A percentile compares a stretch with the other conserved stretches of the same genome.
These are phyloP conservation scores for Globisporangium yorkense DNA, from an alignment of 352 stramenopile species.

Conservation along the genomic window DNA sequence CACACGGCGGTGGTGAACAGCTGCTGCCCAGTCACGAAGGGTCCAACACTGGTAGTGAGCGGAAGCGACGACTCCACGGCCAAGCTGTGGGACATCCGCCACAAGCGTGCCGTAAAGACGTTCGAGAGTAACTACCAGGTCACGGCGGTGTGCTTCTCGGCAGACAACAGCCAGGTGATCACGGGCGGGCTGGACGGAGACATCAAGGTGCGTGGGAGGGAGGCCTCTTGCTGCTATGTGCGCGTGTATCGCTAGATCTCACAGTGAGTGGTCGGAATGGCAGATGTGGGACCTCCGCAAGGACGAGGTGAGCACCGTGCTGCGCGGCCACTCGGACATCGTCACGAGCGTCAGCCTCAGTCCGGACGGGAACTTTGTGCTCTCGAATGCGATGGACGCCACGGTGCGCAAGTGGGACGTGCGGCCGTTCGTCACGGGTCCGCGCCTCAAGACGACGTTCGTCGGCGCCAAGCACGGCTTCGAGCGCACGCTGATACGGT, in stretches of 20 bases:
- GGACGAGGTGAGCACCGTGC: constrained; percentile 65
- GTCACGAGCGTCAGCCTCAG: constrained; percentile 93
- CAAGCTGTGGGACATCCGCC: constrained; percentile 87
- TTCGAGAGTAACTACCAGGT: constrained; percentile 89
- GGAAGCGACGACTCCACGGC: constrained; percentile 89
- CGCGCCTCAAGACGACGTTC: constrained; percentile 52
- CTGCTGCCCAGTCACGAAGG: constrained; percentile 81
- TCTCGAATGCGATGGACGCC: constrained; percentile 95
- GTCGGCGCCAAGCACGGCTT: constrained; percentile 89
- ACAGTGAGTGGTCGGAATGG: too few species aligned
- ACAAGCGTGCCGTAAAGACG: constrained; percentile 71
- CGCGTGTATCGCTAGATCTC: too few species aligned
- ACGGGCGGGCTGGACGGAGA: constrained; percentile 91
- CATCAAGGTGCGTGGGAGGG: constrained; percentile 54
- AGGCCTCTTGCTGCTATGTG: too few species aligned
- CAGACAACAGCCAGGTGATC: constrained; percentile 86
- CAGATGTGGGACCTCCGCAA: constrained; percentile 90
- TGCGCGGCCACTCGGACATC: constrained; percentile 91
- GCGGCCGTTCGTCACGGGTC: constrained; percentile 76
- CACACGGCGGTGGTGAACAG: constrained; percentile 90
- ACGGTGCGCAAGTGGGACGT: constrained; percentile 92
- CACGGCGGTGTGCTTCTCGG: constrained; percentile 85
- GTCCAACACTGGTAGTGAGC: constrained; percentile 78
- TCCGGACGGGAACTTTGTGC: constrained; percentile 89
- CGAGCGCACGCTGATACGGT: constrained; percentile 92